Evolutionary conservation across 768 basidiomycete genomes (phyloP).

Genomic region (Russula vinacea): DNA sequence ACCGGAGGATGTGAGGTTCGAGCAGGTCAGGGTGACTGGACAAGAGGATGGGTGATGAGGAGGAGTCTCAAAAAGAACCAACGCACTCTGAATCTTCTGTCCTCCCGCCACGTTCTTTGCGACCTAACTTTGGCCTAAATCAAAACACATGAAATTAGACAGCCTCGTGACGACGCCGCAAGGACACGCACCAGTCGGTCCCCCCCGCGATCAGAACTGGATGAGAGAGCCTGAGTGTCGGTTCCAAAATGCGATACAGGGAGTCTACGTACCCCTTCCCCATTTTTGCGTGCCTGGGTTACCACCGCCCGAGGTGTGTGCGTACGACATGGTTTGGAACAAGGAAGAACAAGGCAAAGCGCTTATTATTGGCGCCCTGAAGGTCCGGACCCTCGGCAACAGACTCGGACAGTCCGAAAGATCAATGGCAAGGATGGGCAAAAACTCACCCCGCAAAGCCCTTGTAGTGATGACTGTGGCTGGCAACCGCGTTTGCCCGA

Average conservation of each 20-base stretch:
- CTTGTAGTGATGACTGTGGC: background rate
- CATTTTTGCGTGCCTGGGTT: conserved; percentile 28
- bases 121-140: conserved; percentile 23
- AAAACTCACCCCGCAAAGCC: background rate
- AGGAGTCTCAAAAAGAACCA: background rate
- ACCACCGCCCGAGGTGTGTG: conserved; percentile 18
- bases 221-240: conserved; percentile 26
- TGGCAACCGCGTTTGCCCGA: background rate
- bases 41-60: background rate
- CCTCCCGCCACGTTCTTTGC: conserved; percentile 29
- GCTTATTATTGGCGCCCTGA: conserved; percentile 21
- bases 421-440: background rate
- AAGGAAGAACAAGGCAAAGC: conserved; percentile 21
- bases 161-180: conserved; percentile 27
- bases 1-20: conserved; percentile 86
- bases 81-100: conserved; percentile 27
- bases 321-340: conserved; percentile 27
- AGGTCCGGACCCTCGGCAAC: conserved; percentile 15
- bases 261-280: conserved; percentile 26
- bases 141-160: conserved; percentile 23
- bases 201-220: conserved; percentile 83
- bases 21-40: conserved; percentile 72
- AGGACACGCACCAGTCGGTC: conserved; percentile 70
- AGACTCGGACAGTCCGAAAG: background rate
- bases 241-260: conserved; percentile 18